Conservation (phyloP, 148 eudicot genomes). For the Agrostemma githago region DNA sequence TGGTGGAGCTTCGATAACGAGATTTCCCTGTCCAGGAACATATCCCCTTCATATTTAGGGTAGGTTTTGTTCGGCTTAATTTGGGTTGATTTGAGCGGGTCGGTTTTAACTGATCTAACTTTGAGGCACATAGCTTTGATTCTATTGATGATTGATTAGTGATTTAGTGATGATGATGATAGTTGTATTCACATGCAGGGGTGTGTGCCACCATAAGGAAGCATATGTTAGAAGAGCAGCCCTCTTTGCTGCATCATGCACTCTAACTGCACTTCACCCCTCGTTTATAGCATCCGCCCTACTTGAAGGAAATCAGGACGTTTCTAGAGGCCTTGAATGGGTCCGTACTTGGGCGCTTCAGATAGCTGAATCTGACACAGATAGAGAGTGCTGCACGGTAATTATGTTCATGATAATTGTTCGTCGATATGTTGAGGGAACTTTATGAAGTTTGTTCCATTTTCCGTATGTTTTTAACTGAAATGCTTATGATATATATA, state of each 20-base stretch:
- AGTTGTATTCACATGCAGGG: slow-evolving; percentile 44
- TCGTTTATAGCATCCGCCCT: slow-evolving; percentile 80
- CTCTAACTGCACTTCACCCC: slow-evolving; percentile 76
- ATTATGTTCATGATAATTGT: slow-evolving; percentile 16
- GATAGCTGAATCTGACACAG: slow-evolving; percentile 76
- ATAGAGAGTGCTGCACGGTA: slow-evolving; percentile 83
- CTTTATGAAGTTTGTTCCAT: neutral
- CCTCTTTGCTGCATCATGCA: slow-evolving; percentile 85
- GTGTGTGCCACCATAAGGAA: slow-evolving; percentile 68
- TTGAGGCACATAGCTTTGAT: neutral
- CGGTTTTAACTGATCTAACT: neutral
- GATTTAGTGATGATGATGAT: neutral
- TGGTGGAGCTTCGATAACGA: neutral
- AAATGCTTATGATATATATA: slow-evolving; percentile 19
- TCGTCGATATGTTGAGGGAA: neutral
- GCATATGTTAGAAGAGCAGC: slow-evolving; percentile 83
- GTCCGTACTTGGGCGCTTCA: slow-evolving; percentile 79
- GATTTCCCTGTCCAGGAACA: neutral
- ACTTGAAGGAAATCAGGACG: slow-evolving; percentile 56
- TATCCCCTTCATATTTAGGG: neutral
- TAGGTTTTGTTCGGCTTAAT: neutral
- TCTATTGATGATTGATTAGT: too few relatives aligned
- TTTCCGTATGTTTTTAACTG: neutral
- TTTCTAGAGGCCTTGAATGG: slow-evolving; percentile 90
- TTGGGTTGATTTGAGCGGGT: neutral